A percentile compares a stretch with the other conserved stretches of the same genome.
Evolutionary conservation across 2,329 filamentous ascomycete species (phyloP).

Genomic region (Sporothrix euskadiensis): DNA sequence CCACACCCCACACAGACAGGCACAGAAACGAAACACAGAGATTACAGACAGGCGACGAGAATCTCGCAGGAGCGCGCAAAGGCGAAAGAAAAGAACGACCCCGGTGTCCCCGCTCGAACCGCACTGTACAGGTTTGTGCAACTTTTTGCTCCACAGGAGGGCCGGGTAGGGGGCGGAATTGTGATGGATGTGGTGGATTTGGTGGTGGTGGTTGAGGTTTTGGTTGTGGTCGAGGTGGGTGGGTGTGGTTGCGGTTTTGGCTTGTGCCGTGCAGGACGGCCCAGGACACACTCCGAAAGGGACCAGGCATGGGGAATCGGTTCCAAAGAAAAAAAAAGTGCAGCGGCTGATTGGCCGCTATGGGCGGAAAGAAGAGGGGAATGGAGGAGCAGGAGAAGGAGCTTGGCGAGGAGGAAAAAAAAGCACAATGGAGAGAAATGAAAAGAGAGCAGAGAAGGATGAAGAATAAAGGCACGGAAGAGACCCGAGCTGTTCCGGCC

Average conservation of each 20-base stretch:
- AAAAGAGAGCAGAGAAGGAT: background rate
- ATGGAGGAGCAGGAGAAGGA: slow-evolving; percentile 9
- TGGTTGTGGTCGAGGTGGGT: slow-evolving; percentile 8
- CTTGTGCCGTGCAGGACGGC: slow-evolving; percentile 27
- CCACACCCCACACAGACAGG: background rate
- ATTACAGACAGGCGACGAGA: background rate
- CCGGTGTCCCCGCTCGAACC: slow-evolving; percentile 29
- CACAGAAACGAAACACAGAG: background rate
- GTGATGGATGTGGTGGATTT: background rate
- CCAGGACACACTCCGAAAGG: background rate
- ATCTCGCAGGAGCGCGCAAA: background rate
- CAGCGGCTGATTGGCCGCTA: slow-evolving; percentile 23
- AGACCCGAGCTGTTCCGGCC: background rate
- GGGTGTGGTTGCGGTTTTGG: slow-evolving; percentile 23
- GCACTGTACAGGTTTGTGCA: slow-evolving; percentile 27
- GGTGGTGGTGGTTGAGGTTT: background rate
- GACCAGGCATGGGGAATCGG: slow-evolving; percentile 21
- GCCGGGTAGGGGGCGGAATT: slow-evolving; percentile 5
- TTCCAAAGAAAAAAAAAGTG: slow-evolving; percentile 16
- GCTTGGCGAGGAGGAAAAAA: background rate
- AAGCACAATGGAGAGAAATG: background rate
- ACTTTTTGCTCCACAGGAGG: slow-evolving; percentile 9
- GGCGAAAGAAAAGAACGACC: background rate
- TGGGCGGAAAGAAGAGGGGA: slow-evolving; percentile 22
- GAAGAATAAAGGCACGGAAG: background rate